Conservation (phyloP, 2,329 filamentous ascomycete species). For the Magnaporthiopsis poae region DNA sequence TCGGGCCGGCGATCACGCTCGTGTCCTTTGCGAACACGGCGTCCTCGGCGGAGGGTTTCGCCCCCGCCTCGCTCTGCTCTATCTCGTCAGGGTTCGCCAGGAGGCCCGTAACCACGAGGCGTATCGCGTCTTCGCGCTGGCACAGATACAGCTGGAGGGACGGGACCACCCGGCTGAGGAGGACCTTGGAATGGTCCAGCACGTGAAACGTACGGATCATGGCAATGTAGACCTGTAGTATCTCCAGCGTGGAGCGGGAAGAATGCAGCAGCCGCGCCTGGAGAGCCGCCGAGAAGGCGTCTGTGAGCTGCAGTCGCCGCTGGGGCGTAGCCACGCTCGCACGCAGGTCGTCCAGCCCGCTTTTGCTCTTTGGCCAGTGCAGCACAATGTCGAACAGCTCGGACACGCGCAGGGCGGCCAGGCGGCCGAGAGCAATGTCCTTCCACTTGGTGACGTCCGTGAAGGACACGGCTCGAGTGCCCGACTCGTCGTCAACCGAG, state of each 20-base stretch:
- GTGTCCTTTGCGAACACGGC: not conserved
- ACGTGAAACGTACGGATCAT: constrained; percentile 70
- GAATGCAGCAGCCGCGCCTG: constrained; percentile 62
- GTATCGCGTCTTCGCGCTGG: constrained; percentile 64
- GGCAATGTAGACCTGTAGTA: constrained; percentile 66
- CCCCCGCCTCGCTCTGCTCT: constrained; percentile 17
- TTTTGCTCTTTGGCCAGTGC: constrained; percentile 61
- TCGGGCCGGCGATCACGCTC: not conserved
- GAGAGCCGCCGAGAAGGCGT: constrained; percentile 56
- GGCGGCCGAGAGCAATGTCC: constrained; percentile 56
- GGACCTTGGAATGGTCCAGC: constrained; percentile 66
- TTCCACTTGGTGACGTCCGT: constrained; percentile 59
- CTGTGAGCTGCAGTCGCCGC: constrained; percentile 59
- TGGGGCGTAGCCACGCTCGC: constrained; percentile 59
- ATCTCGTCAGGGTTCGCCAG: constrained; percentile 51
- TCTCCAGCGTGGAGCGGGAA: constrained; percentile 64
- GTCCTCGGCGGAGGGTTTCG: not conserved
- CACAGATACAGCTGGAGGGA: constrained; percentile 68
- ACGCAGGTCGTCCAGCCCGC: constrained; percentile 65
- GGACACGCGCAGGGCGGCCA: constrained; percentile 58
- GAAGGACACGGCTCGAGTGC: constrained; percentile 34
- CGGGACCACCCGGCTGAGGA: constrained; percentile 64
- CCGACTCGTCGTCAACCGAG: constrained; percentile 11
- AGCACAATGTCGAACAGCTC: constrained; percentile 73
- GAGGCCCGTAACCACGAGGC: constrained; percentile 65